phyloP scores from a whole-genome alignment of 2,329 filamentous ascomycete species.

The Microdochium nivale region DNA sequence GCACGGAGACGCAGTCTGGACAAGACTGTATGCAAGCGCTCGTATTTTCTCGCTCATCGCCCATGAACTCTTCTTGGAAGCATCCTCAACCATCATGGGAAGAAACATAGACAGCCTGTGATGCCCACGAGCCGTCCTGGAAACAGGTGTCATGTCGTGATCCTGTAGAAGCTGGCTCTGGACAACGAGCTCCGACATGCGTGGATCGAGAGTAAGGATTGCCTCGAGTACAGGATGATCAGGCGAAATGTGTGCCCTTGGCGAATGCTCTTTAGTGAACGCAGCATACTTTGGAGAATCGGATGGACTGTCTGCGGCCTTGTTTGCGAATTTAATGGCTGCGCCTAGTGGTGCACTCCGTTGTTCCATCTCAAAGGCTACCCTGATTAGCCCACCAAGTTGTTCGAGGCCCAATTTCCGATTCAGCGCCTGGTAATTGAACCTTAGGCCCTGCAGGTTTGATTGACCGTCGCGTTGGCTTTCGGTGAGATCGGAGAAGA shows the following conservation, averaged over 20 bases:
- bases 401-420: slow-evolving; percentile 8
- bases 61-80: slow-evolving; percentile 28
- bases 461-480: neutral
- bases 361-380: slow-evolving; percentile 19
- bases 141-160: slow-evolving; percentile 15
- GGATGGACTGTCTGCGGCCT: slow-evolving; percentile 14
- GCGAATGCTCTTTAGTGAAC: slow-evolving; percentile 14
- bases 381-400: slow-evolving; percentile 19
- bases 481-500: slow-evolving; percentile 54
- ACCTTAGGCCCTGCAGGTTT: neutral
- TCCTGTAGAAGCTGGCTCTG: slow-evolving; percentile 20
- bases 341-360: neutral
- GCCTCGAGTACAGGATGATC: slow-evolving; percentile 14
- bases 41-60: slow-evolving; percentile 24
- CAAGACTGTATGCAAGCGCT: slow-evolving; percentile 25
- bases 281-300: slow-evolving; percentile 6
- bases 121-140: slow-evolving; percentile 10
- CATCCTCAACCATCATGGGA: slow-evolving; percentile 30
- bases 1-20: slow-evolving; percentile 11
- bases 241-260: slow-evolving; percentile 13
- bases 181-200: slow-evolving; percentile 30
- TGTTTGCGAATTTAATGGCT: neutral
- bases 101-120: slow-evolving; percentile 25
- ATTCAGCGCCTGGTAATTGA: slow-evolving; percentile 12
- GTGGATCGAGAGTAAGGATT: slow-evolving; percentile 17